Conservation (phyloP, 768 basidiomycete genomes). For the Mycena latifolia region DNA sequence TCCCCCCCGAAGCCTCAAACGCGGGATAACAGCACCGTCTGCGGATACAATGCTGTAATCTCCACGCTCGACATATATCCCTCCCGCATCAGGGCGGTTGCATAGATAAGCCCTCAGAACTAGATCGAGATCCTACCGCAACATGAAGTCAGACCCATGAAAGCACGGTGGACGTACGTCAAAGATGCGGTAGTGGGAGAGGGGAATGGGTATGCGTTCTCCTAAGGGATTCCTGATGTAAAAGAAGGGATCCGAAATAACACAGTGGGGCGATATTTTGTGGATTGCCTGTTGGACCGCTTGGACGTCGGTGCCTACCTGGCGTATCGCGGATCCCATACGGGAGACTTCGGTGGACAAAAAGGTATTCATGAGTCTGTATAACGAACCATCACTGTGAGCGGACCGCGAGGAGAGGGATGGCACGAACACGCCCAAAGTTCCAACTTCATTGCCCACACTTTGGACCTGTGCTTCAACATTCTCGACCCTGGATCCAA, state of each 20-base stretch:
- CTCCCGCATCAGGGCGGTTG: slow-evolving; percentile 9
- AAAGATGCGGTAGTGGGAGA: too few species aligned
- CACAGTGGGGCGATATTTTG: slow-evolving; percentile 7
- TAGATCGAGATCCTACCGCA: too few species aligned
- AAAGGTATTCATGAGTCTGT: neutral
- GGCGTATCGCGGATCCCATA: slow-evolving; percentile 5
- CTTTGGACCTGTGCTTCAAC: slow-evolving; percentile 3
- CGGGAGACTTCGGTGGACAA: neutral
- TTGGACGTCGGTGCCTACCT: too few species aligned
- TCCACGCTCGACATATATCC: slow-evolving; percentile 17
- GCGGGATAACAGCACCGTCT: neutral
- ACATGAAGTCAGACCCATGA: too few species aligned
- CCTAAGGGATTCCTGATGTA: slow-evolving; percentile 10
- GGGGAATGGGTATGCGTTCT: slow-evolving; percentile 3
- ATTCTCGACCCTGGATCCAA: slow-evolving; percentile 16
- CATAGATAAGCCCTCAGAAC: slow-evolving; percentile 6
- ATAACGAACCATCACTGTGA: neutral
- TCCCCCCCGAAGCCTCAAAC: neutral
- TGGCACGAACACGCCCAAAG: slow-evolving; percentile 9
- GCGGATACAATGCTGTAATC: slow-evolving; percentile 20
- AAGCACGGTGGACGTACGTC: too few species aligned
- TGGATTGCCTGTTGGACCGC: slow-evolving; percentile 12
- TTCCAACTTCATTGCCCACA: too few species aligned
- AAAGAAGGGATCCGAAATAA: slow-evolving; percentile 19
- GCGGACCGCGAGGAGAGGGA: slow-evolving; percentile 5